Base-by-base conservation (phyloP, 768 basidiomycete species). In the Pleurotus platypus region DNA sequence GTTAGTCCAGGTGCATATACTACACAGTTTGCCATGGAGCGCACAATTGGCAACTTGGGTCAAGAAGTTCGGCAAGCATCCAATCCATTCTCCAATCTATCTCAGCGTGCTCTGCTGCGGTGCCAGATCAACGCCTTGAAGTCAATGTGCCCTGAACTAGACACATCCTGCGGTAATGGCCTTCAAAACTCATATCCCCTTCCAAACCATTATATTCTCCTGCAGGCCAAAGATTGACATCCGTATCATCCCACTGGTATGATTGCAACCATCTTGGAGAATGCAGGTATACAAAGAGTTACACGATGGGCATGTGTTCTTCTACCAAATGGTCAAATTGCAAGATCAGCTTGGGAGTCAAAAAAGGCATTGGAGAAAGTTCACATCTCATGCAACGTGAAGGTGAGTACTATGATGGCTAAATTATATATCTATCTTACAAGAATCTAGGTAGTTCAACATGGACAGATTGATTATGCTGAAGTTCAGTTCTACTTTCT, bases 401-500 rank as follows among this genome's bases (percentile, higher is more conserved):
- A 51, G 45, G 56, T 47, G 26, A 20, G 12, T 7, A 11, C 16
- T 35, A 47, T 16, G 18, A 18, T n/a, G n/a, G n/a, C n/a, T n/a
- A n/a, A n/a, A 6, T 39, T 3, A 24, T 4, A 24, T 24, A 24
- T 24, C 4, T 24, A 24, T 24, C 22, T 24, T 24, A 24, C 22
- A 3, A 4, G 22, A 24, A 4, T 24, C 22, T 24, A 24, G 22
- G 22, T 24, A 4, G 22, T 24, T 24, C 22, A 24, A 7, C 30
- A 57, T 40, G 46, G 48, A 15, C 38, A 40, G 18, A 5, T 35
- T 15, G 45, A 55, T 12, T 58, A 63, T n/a, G 65, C 56, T 1
- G 68, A 69, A 51, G 64, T 68, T 9, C 56, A 60, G 18, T 69
- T 56, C 43, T 67, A 46, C 57, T 64, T 67, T 39, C 57, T 55